Conservation (phyloP, 345 rosid genomes). For the Gynandropsis gynandra region DNA sequence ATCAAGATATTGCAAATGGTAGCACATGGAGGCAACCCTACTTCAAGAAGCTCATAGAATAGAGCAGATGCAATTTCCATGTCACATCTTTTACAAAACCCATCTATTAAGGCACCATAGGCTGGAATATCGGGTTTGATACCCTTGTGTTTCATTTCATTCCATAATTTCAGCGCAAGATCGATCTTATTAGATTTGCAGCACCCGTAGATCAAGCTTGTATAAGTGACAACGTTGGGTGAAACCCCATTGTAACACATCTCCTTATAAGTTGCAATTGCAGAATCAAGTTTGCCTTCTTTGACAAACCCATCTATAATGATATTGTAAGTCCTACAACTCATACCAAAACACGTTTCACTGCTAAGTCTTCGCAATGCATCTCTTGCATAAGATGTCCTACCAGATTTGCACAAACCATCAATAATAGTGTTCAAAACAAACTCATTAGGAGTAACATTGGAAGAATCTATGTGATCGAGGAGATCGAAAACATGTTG, state of each 20-base stretch:
- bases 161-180: slow-evolving; percentile 26
- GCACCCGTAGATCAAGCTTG: slow-evolving; percentile 51
- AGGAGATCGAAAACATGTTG: slow-evolving; percentile 40
- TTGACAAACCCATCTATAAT: slow-evolving; percentile 60
- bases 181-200: slow-evolving; percentile 22
- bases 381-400: slow-evolving; percentile 45
- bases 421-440: slow-evolving; percentile 47
- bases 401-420: slow-evolving; percentile 61
- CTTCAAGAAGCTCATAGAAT: slow-evolving; percentile 52
- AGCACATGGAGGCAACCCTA: slow-evolving; percentile 50
- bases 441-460: slow-evolving; percentile 43
- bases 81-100: slow-evolving; percentile 51
- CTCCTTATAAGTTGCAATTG: slow-evolving; percentile 41
- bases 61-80: slow-evolving; percentile 50
- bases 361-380: slow-evolving; percentile 35
- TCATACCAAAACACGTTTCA: slow-evolving; percentile 38
- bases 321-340: slow-evolving; percentile 49
- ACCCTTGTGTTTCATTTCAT: slow-evolving; percentile 41
- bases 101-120: slow-evolving; percentile 49
- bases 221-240: slow-evolving; percentile 60
- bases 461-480: slow-evolving; percentile 42
- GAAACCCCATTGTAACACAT: slow-evolving; percentile 49
- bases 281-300: slow-evolving; percentile 47
- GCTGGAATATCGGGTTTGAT: slow-evolving; percentile 46
- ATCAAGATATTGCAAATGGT: slow-evolving; percentile 57